These are phyloP conservation scores for Mucor circinelloides DNA, from an alignment of 371 early-diverging fungal species.

Conservation along the genomic window DNA sequence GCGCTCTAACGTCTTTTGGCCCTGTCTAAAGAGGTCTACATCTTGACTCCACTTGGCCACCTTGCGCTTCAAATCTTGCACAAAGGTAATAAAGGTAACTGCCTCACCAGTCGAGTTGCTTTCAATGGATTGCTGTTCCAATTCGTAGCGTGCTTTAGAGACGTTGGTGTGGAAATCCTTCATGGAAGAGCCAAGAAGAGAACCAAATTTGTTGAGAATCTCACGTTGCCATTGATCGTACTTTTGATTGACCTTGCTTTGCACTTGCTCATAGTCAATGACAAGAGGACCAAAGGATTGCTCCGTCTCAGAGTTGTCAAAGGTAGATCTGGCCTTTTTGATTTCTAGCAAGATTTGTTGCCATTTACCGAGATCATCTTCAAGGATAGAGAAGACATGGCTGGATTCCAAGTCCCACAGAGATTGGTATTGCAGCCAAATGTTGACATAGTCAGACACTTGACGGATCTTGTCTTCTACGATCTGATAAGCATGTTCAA, in stretches of 20 bases:
- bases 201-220: constrained; percentile 89
- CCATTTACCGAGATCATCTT: constrained; percentile 92
- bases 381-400: constrained; percentile 81
- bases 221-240: constrained; percentile 98
- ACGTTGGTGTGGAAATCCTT: constrained; percentile 79
- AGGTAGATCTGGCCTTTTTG: constrained; percentile 91
- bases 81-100: constrained; percentile 93
- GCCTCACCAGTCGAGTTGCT: constrained; percentile 89
- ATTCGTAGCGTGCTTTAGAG: constrained; percentile 78
- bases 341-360: constrained; percentile 93
- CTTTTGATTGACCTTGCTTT: constrained; percentile 96
- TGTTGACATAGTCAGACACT: constrained; percentile 85
- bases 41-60: constrained; percentile 81
- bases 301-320: constrained; percentile 93
- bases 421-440: constrained; percentile 97
- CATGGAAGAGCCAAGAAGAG: constrained; percentile 83
- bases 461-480: constrained; percentile 82
- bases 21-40: constrained; percentile 86
- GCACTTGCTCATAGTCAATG: constrained; percentile 96
- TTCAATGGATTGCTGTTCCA: constrained; percentile 90
- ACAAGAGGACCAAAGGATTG: constrained; percentile 88
- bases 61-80: constrained; percentile 93
- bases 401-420: constrained; percentile 96
- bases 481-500: constrained; percentile 79
- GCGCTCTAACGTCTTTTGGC: constrained; percentile 92